Conservation (phyloP, 257 asterid genomes). For the Coffea eugenioides region DNA sequence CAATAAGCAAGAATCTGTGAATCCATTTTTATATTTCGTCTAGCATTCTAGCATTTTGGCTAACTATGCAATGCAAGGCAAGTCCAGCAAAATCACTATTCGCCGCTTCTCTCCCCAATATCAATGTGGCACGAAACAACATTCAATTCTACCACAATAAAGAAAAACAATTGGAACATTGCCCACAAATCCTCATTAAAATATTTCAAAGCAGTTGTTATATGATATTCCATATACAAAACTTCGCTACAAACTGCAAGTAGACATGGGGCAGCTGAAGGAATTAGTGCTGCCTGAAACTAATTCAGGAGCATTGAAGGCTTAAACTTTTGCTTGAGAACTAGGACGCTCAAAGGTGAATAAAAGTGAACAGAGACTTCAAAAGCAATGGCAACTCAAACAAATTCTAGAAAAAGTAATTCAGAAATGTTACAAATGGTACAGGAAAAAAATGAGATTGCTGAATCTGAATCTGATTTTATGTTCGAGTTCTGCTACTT, state of each 20-base stretch:
- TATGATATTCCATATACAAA: not conserved
- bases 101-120: not conserved
- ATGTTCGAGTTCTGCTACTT: conserved; percentile 71
- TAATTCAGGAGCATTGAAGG: not conserved
- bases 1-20: not conserved
- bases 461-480: conserved; percentile 18
- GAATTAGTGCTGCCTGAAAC: not conserved
- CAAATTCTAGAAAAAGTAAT: conserved; percentile 8
- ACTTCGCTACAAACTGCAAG: not conserved
- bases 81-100: not conserved
- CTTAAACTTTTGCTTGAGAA: not conserved
- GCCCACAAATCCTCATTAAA: not conserved
- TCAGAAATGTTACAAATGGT: conserved; percentile 4
- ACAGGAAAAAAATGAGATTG: conserved; percentile 3
- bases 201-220: not conserved
- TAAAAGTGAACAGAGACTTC: not conserved
- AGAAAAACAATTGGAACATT: not conserved
- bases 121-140: not conserved
- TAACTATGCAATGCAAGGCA: not conserved
- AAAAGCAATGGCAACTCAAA: conserved; percentile 11
- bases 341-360: conserved; percentile 7
- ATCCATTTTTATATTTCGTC: not conserved
- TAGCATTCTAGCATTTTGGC: not conserved
- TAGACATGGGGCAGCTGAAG: not conserved
- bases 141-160: not conserved